These are phyloP conservation scores for Coniochaeta sp. DNA, from an alignment of 2,329 filamentous ascomycete genomes.

Conservation along the genomic window DNA sequence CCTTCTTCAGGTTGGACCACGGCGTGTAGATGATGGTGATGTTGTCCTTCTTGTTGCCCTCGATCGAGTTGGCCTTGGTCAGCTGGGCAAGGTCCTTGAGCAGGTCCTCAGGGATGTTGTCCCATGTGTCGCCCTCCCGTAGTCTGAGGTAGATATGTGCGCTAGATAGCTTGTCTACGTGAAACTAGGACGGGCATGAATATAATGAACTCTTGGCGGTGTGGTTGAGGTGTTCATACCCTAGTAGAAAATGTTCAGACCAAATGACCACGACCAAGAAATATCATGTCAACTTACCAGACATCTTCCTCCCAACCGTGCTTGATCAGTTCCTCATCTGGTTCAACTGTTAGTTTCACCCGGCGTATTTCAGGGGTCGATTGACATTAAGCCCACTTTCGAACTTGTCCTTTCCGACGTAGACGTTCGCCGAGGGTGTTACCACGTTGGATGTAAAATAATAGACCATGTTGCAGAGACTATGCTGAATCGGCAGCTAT, in stretches of 20 bases:
- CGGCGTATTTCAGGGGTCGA: constrained; percentile 4
- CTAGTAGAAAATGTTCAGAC: constrained; percentile 13
- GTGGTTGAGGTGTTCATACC: constrained; percentile 19
- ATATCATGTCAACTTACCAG: constrained; percentile 61
- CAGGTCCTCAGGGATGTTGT: constrained; percentile 66
- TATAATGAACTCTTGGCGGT: background rate
- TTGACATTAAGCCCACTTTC: constrained; percentile 61
- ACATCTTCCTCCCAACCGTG: constrained; percentile 93
- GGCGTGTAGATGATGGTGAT: constrained; percentile 95
- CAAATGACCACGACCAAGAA: background rate
- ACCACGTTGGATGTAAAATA: constrained; percentile 89
- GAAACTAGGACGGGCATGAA: constrained; percentile 55
- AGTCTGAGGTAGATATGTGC: constrained; percentile 94
- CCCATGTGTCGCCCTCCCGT: constrained; percentile 73
- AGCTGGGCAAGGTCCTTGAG: constrained; percentile 89
- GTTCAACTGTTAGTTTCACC: background rate
- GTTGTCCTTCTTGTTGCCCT: constrained; percentile 99
- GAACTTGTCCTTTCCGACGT: constrained; percentile 98
- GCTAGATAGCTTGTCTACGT: constrained; percentile 94
- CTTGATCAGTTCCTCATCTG: constrained; percentile 95
- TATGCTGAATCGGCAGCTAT: background rate
- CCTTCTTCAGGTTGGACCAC: constrained; percentile 90
- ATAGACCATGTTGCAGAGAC: constrained; percentile 65
- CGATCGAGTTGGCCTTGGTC: constrained; percentile 98
- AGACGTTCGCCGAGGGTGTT: constrained; percentile 77